These are phyloP conservation scores for Ricinus communis DNA, from an alignment of 345 rosid genomes.

Conservation along the genomic window DNA sequence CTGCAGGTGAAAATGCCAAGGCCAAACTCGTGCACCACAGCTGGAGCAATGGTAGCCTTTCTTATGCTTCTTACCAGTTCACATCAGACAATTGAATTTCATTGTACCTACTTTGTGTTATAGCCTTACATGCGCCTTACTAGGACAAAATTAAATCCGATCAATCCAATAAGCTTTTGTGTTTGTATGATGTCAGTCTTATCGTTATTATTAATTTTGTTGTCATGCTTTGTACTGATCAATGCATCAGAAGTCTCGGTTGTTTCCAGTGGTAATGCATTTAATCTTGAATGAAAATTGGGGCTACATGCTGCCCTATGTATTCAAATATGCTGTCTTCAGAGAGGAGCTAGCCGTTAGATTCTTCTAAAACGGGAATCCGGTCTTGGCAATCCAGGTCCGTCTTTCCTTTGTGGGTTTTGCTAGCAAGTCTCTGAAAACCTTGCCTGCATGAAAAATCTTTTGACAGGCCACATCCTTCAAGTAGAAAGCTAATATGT, in stretches of 20 bases:
- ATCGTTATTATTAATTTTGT: background rate
- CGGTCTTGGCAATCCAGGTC: background rate
- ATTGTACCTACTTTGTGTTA: background rate
- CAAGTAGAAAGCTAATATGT: too few species aligned
- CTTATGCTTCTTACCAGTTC: conserved; percentile 81
- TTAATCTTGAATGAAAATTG: background rate
- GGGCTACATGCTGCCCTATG: background rate
- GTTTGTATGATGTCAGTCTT: background rate
- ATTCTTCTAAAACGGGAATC: background rate
- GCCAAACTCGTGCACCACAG: conserved; percentile 77
- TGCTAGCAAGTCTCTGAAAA: too few species aligned
- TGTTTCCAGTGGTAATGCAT: background rate
- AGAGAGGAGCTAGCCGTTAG: background rate
- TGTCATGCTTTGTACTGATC: background rate
- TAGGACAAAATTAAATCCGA: background rate
- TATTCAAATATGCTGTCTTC: too few species aligned
- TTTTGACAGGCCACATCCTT: too few species aligned
- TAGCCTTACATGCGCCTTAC: background rate
- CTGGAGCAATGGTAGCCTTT: conserved; percentile 66
- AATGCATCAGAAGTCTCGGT: background rate
- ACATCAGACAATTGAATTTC: conserved; percentile 32
- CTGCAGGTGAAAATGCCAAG: conserved; percentile 64
- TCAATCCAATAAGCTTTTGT: too few species aligned
- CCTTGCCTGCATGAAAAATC: too few species aligned
- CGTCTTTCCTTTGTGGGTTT: background rate